phyloP scores from a whole-genome alignment of 2,329 filamentous ascomycete genomes.

The Epichloe festucae region DNA sequence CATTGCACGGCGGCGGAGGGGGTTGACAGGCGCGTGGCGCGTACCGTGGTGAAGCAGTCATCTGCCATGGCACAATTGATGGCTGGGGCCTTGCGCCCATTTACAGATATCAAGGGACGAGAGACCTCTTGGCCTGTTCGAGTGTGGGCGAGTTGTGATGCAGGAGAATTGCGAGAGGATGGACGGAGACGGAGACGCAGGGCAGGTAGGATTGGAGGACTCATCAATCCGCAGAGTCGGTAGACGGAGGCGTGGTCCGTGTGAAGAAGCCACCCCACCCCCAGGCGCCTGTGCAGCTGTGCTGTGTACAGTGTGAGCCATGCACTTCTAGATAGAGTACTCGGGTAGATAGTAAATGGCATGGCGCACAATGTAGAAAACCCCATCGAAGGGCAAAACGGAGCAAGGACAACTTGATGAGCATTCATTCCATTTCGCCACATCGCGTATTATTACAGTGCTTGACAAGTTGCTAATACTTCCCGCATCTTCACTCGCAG shows the following conservation, averaged over 20 bases:
- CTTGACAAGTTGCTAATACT: too few species aligned
- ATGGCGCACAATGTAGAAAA: too few species aligned
- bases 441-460: too few species aligned
- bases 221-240: constrained; percentile 1
- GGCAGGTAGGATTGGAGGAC: background rate
- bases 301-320: too few species aligned
- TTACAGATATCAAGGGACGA: constrained; percentile 14
- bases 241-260: constrained; percentile 1
- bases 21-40: constrained; percentile 10
- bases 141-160: background rate
- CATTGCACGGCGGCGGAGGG: background rate
- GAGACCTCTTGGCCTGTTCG: background rate
- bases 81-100: constrained; percentile 30
- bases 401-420: too few species aligned
- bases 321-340: too few species aligned
- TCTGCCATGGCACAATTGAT: constrained; percentile 36
- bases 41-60: constrained; percentile 30
- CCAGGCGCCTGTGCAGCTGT: too few species aligned
- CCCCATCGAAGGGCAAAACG: too few species aligned
- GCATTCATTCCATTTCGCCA: too few species aligned
- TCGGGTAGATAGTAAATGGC: too few species aligned
- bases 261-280: background rate
- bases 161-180: background rate
- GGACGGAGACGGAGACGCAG: background rate
- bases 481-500: too few species aligned